A percentile compares a stretch with the other conserved stretches of the same genome.
Evolutionary conservation across 441 rosid species (phyloP).

Genomic region (Erodium trifolium): DNA sequence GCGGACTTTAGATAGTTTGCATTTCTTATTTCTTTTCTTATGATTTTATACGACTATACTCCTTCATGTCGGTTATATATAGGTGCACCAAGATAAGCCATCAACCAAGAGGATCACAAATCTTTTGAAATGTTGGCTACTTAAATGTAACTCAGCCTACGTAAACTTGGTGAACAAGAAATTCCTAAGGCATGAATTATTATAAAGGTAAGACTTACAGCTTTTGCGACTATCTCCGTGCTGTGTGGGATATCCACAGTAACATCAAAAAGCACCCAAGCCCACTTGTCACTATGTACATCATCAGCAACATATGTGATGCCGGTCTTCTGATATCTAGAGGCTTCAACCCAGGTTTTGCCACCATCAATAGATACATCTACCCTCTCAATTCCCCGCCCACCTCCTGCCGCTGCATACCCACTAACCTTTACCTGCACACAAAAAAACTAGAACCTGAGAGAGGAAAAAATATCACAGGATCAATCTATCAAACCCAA

Average conservation of each 20-base stretch:
- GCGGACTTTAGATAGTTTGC: too few relatives aligned
- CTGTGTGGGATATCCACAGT: slow-evolving; percentile 41
- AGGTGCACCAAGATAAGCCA: too few relatives aligned
- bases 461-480: not conserved
- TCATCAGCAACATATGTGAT: slow-evolving; percentile 51
- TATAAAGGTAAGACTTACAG: slow-evolving; percentile 37
- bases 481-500: not conserved
- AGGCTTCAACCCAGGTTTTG: slow-evolving; percentile 80
- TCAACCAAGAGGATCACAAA: not conserved
- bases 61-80: too few relatives aligned
- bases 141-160: not conserved
- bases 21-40: too few relatives aligned
- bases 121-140: not conserved
- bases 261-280: slow-evolving; percentile 91
- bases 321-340: slow-evolving; percentile 60
- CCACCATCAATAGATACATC: slow-evolving; percentile 93
- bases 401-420: slow-evolving; percentile 94
- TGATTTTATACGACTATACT: too few relatives aligned
- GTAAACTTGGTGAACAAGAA: not conserved
- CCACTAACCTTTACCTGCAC: slow-evolving; percentile 67
- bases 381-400: slow-evolving; percentile 93
- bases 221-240: slow-evolving; percentile 79
- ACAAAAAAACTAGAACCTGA: slow-evolving; percentile 3
- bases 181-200: not conserved
- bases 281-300: slow-evolving; percentile 75